phyloP scores from a whole-genome alignment of 2,329 filamentous ascomycete species.

The Penicillium sp. region DNA sequence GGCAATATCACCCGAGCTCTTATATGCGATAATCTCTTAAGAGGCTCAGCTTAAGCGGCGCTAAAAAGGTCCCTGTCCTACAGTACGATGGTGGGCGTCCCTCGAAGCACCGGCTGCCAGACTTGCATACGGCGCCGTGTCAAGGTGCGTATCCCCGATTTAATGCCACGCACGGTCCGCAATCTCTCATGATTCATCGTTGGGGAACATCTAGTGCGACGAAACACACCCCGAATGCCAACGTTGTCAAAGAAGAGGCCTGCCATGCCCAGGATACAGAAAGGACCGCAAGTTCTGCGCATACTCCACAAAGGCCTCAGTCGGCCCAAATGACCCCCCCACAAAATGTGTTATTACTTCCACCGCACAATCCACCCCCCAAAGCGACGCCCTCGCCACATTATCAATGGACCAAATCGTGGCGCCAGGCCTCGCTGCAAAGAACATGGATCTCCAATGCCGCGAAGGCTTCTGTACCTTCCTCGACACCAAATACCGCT shows the following conservation, averaged over 20 bases:
- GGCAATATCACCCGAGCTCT: not conserved
- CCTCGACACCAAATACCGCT: conserved; percentile 18
- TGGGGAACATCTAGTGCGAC: conserved; percentile 18
- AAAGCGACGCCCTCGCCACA: not conserved
- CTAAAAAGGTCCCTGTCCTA: not conserved
- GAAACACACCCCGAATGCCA: conserved; percentile 23
- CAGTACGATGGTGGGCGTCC: conserved; percentile 12
- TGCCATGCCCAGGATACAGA: conserved; percentile 22
- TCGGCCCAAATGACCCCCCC: not conserved
- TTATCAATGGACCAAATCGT: conserved; percentile 11
- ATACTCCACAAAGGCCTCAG: not conserved
- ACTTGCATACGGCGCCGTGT: conserved; percentile 25
- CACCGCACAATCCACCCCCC: not conserved
- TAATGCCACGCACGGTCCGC: not conserved
- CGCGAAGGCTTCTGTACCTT: conserved; percentile 21
- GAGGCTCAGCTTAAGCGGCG: not conserved
- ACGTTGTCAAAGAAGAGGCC: conserved; percentile 15
- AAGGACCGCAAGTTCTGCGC: conserved; percentile 19
- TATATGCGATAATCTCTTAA: not conserved
- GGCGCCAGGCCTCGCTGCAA: conserved; percentile 11
- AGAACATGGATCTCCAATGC: conserved; percentile 14
- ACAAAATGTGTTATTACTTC: not conserved
- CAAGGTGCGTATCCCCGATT: conserved; percentile 17
- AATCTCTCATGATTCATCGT: too few species aligned
- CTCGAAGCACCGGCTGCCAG: conserved; percentile 24